Conservation (phyloP, 2,329 filamentous ascomycete genomes). For the Chalaropsis ovoidea region DNA sequence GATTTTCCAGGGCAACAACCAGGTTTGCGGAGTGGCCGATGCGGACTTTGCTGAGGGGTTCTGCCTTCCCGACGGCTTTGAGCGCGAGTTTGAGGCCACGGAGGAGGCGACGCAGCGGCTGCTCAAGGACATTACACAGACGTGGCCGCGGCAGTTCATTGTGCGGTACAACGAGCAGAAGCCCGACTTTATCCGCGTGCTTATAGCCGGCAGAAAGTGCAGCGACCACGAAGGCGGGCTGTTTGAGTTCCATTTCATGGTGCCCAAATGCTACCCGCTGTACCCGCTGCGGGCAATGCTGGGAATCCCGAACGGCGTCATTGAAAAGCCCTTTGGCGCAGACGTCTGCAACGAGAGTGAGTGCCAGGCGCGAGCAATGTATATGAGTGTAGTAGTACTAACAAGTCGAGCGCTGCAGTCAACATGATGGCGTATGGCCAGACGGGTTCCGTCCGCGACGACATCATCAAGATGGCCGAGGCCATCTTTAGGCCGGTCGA, state of each 20-base stretch:
- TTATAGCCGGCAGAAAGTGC: slow-evolving; percentile 8
- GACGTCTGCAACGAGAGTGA: slow-evolving; percentile 12
- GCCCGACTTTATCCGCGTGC: slow-evolving; percentile 4
- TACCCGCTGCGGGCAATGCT: slow-evolving; percentile 6
- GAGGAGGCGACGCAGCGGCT: slow-evolving; percentile 5
- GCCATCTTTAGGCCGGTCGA: background rate
- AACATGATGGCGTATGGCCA: slow-evolving; percentile 1
- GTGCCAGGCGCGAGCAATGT: background rate
- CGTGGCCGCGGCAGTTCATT: slow-evolving; percentile 12
- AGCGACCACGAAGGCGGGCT: slow-evolving; percentile 6
- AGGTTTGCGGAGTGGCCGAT: background rate
- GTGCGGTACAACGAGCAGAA: slow-evolving; percentile 6
- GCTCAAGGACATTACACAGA: slow-evolving; percentile 9
- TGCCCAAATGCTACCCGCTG: slow-evolving; percentile 7
- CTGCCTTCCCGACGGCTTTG: slow-evolving; percentile 3
- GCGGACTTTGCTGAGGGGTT: background rate
- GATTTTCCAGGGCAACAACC: slow-evolving; percentile 13
- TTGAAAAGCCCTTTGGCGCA: slow-evolving; percentile 10
- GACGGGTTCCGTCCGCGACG: slow-evolving; percentile 4
- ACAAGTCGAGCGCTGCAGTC: background rate
- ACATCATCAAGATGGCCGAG: slow-evolving; percentile 13
- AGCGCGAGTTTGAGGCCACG: slow-evolving; percentile 10
- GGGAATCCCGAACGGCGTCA: slow-evolving; percentile 11
- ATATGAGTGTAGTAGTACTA: background rate
- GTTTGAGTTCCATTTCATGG: slow-evolving; percentile 15